Base-by-base conservation (phyloP, 108 stramenopile species). In the Tribonema minus region DNA sequence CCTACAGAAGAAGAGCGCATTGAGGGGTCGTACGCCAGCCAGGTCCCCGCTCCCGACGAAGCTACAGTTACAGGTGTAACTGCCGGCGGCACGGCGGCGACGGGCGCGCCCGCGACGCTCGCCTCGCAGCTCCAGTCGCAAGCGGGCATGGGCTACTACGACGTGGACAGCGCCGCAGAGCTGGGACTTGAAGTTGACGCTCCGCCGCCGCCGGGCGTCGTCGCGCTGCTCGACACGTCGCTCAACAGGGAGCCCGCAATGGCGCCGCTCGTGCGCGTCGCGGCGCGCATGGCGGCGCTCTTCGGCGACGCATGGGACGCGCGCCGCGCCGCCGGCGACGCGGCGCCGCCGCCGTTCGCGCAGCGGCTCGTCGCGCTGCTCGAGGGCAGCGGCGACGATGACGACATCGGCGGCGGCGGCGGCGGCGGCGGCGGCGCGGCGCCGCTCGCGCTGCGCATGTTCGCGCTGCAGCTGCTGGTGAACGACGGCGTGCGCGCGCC, bases 401-500 rank as follows among this genome's bases (percentile, higher is more conserved):
- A n/a, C n/a, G n/a, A n/a, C n/a, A n/a, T n/a, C n/a, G n/a, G n/a
- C n/a, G n/a, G n/a, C n/a, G n/a, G n/a, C n/a, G n/a, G n/a, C n/a
- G n/a, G n/a, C n/a, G n/a, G n/a, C n/a, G n/a, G n/a, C n/a, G n/a
- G n/a, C n/a, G n/a, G n/a, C n/a, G 54, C 9, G 5, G 32, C 68
- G 0, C 68, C 66, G 28, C 66, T 67, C 32, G 41, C 61, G 35
- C 58, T 79, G 0, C 77, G 77, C 37, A 62, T 82, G 26, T 37
- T 82, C 30, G 65, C 39, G 25, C 67, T 82, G 3, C 81, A 82
- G 81, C 64, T 72, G 33, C 60, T 64, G 29, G 20, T 82, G 15
- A 82, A 82, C 38, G 62, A 68, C 23, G 70, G 70, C 9, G 66
- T 54, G 35, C 28, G 40, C 7, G 28, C 32, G 3, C 39, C 35